phyloP scores from a whole-genome alignment of 257 asterid species.

The Jacaranda copaia region DNA sequence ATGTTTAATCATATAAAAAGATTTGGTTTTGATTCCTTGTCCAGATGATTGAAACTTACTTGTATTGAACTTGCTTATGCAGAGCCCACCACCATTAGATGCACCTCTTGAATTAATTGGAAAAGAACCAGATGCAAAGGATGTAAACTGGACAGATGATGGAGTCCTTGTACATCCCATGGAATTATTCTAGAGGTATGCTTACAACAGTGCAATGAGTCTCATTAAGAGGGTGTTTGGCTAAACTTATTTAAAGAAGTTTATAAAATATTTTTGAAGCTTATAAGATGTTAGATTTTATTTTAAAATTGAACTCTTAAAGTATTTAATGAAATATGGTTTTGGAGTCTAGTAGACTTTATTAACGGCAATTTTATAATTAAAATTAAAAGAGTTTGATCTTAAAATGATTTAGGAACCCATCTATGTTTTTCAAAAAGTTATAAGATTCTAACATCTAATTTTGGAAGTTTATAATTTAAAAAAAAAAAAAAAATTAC shows the following conservation, averaged over 20 bases:
- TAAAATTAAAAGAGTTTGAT: neutral
- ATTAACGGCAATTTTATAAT: neutral
- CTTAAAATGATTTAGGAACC: too few relatives aligned
- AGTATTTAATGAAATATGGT: neutral
- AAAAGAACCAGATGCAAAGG: constrained; percentile 65
- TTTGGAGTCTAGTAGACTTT: neutral
- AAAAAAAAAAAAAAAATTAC: too few relatives aligned
- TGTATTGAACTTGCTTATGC: constrained; percentile 35
- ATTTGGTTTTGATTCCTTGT: neutral
- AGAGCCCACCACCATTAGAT: constrained; percentile 90
- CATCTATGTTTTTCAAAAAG: too few relatives aligned
- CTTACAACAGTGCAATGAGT: neutral
- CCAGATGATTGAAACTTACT: neutral
- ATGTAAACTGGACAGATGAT: constrained; percentile 73
- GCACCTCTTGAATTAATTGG: constrained; percentile 75
- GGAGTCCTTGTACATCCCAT: constrained; percentile 76
- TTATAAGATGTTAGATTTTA: neutral
- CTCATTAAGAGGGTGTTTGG: neutral
- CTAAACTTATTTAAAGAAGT: neutral
- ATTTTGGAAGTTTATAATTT: too few relatives aligned
- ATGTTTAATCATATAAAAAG: neutral
- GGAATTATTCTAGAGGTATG: constrained; percentile 75
- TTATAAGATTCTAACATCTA: too few relatives aligned
- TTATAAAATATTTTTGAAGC: neutral
- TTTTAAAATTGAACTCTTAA: neutral